phyloP scores from a whole-genome alignment of 2,329 filamentous ascomycete species.

The Pezicula neosporulosa region DNA sequence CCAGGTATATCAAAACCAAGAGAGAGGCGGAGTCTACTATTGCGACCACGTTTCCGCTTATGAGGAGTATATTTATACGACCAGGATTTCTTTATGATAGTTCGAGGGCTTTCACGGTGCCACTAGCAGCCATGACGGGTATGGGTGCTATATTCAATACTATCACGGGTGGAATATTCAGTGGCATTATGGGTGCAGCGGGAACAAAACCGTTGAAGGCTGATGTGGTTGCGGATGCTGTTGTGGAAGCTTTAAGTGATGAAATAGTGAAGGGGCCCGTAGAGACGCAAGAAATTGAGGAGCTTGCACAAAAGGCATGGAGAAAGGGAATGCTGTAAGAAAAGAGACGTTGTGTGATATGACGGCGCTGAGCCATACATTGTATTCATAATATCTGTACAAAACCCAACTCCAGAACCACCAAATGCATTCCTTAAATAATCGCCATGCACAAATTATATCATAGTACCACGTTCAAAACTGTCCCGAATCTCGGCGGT shows the following conservation, averaged over 20 bases:
- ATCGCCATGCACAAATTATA: constrained; percentile 43
- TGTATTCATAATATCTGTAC: constrained; percentile 14
- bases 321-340: constrained; percentile 80
- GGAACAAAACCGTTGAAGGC: constrained; percentile 85
- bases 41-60: constrained; percentile 64
- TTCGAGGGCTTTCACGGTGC: constrained; percentile 77
- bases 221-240: constrained; percentile 82
- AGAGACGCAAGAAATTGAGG: constrained; percentile 76
- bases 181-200: constrained; percentile 74
- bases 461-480: constrained; percentile 96
- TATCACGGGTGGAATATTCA: constrained; percentile 71
- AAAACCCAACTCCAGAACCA: constrained; percentile 4
- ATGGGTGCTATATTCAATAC: constrained; percentile 74
- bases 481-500: constrained; percentile 95
- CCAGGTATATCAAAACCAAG: constrained; percentile 87
- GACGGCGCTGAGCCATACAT: constrained; percentile 12
- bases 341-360: constrained; percentile 1
- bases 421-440: constrained; percentile 6
- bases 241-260: constrained; percentile 82
- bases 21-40: constrained; percentile 82
- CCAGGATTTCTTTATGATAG: constrained; percentile 88
- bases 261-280: constrained; percentile 70
- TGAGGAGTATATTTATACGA: constrained; percentile 79
- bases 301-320: constrained; percentile 79
- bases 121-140: constrained; percentile 75